Evolutionary conservation across 352 stramenopile species (phyloP).

Genomic region (Phytophthora pseudosyringae): DNA sequence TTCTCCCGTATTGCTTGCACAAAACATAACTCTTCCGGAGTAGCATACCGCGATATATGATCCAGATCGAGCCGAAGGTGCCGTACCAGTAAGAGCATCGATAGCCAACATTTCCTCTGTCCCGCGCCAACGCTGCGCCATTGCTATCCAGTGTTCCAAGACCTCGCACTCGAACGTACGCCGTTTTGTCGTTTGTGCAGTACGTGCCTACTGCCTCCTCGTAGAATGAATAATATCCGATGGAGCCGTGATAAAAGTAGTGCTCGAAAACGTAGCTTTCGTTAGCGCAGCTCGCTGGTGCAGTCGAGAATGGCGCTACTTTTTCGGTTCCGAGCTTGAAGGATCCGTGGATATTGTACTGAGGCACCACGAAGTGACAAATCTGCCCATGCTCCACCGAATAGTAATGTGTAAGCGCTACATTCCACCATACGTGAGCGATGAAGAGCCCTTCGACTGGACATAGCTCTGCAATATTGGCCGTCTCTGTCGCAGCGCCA

Average conservation of each 20-base stretch:
- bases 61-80: conserved; percentile 23
- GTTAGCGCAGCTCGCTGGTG: conserved; percentile 4
- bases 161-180: conserved; percentile 25
- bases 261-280: conserved; percentile 32
- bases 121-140: conserved; percentile 14
- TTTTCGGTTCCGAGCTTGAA: conserved; percentile 16
- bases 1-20: conserved; percentile 18
- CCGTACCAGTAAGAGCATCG: conserved; percentile 35
- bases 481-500: conserved; percentile 1
- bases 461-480: conserved; percentile 7
- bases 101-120: conserved; percentile 19
- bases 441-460: conserved; percentile 21
- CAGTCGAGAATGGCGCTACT: conserved; percentile 1
- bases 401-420: conserved; percentile 27
- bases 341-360: conserved; percentile 33
- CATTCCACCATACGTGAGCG: conserved; percentile 25
- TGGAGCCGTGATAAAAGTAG: conserved; percentile 38
- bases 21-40: conserved; percentile 27
- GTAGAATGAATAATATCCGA: conserved; percentile 43
- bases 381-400: conserved; percentile 1
- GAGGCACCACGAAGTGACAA: conserved; percentile 35
- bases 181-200: conserved; percentile 20
- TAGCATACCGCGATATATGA: conserved; percentile 27
- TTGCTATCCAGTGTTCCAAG: conserved; percentile 30
- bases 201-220: conserved; percentile 31